Conservation (phyloP, 129 eudicot genomes). For the Smallanthus sonchifolius region DNA sequence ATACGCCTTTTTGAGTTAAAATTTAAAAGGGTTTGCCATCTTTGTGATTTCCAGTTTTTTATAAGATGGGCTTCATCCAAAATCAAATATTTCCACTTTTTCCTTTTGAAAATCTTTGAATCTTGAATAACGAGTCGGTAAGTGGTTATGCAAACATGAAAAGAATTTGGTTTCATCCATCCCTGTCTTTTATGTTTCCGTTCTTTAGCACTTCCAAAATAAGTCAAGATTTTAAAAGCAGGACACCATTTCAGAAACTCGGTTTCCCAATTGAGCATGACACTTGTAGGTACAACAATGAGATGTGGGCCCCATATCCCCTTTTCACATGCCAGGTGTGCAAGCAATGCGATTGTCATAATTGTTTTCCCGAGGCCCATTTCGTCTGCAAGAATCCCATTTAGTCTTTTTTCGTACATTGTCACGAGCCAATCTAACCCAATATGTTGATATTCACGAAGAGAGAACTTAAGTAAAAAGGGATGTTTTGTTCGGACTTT, state of each 20-base stretch:
- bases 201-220: conserved; percentile 96
- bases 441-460: conserved; percentile 97
- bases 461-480: conserved; percentile 82
- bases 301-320: conserved; percentile 99
- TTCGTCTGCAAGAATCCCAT: conserved; percentile 98
- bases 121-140: conserved; percentile 96
- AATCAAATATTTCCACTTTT: conserved; percentile 95
- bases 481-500: conserved; percentile 91
- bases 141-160: conserved; percentile 92
- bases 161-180: conserved; percentile 89
- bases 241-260: conserved; percentile 99
- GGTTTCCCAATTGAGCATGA: conserved; percentile 99
- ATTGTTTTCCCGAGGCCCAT: conserved; percentile 99
- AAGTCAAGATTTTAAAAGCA: conserved; percentile 94
- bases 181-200: conserved; percentile 91
- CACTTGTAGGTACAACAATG: conserved; percentile 98
- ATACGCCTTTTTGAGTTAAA: conserved; percentile 93
- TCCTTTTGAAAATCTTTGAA: conserved; percentile 86
- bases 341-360: conserved; percentile 96
- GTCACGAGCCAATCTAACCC: conserved; percentile 98
- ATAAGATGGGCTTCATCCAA: conserved; percentile 98
- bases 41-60: conserved; percentile 96
- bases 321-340: conserved; percentile 95
- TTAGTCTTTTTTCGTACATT: conserved; percentile 92
- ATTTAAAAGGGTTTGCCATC: conserved; percentile 96